Evolutionary conservation across 208 protist genomes (phyloP).

Genomic region (Wallacemonas sp.): DNA sequence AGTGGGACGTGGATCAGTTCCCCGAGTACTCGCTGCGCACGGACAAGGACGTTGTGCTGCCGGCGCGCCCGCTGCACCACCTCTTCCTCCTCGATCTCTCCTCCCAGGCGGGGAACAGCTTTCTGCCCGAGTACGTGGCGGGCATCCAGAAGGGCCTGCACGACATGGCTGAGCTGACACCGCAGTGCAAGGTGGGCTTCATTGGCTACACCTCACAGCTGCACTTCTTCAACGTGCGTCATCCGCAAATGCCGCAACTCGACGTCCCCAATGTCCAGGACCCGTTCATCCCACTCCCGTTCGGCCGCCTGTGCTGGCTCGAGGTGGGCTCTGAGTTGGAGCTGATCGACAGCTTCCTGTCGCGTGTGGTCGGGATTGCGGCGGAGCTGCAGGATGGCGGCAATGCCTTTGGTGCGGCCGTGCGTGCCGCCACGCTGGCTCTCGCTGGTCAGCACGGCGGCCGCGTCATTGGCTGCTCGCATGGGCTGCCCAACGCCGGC

Average conservation of each 20-base stretch:
- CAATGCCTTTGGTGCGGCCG: conserved; percentile 76
- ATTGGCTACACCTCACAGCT: conserved; percentile 86
- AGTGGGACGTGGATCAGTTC: conserved; percentile 87
- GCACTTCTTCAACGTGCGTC: conserved; percentile 90
- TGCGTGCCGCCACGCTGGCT: conserved; percentile 78
- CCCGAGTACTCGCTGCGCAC: conserved; percentile 70
- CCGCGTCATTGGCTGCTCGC: conserved; percentile 61
- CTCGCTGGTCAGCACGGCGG: conserved; percentile 79
- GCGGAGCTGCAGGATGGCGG: conserved; percentile 53
- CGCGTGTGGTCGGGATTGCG: conserved; percentile 42
- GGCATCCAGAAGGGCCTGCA: conserved; percentile 61
- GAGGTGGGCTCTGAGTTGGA: conserved; percentile 72
- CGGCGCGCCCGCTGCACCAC: conserved; percentile 74
- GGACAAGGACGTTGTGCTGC: conserved; percentile 33
- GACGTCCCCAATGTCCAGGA: conserved; percentile 85
- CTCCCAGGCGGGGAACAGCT: conserved; percentile 46
- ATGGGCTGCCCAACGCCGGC: conserved; percentile 60
- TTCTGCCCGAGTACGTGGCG: conserved; percentile 75
- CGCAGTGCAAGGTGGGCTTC: conserved; percentile 81
- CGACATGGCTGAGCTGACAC: conserved; percentile 72
- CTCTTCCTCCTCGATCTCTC: conserved; percentile 88
- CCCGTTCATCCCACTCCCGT: conserved; percentile 92
- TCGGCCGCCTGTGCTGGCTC: conserved; percentile 87
- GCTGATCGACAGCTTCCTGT: conserved; percentile 64
- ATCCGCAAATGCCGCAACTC: conserved; percentile 75